Base-by-base conservation (phyloP, 352 stramenopile species). In the Globisporangium rhizosaccharum region DNA sequence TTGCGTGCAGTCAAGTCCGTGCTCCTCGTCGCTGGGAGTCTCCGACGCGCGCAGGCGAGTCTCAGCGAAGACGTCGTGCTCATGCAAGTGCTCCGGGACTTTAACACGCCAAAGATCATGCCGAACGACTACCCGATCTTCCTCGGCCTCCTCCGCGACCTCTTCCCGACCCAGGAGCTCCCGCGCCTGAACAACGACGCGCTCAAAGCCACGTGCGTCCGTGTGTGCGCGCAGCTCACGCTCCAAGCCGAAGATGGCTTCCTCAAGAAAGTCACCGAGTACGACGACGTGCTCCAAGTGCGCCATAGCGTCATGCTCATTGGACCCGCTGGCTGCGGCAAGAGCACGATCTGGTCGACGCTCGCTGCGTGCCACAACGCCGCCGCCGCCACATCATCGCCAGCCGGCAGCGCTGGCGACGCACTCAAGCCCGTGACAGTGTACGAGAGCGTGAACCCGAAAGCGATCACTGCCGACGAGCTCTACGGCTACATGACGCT, bases 271-370 rank as follows among this genome's bases (percentile, higher is more conserved):
- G 89, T 97, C 20, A 88, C 94, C 60, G 95, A 99, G 69, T 97
- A 89, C 39, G 88, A 98, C 63, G 94, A 98, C 39, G 84, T 98
- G 20, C 81, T 99, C 42, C 85, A 96, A 46, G 94, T 98, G 3
- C 87, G 94, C 0, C 94, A 98, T 67, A 98, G 88, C 42, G 96
- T 98, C 37, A 98, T 99, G 92, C 79, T 99, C 28, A 93, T 98
- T 33, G 96, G 96, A 1, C 91, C 95, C 17, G 90, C 92, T 18
- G 96, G 92, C 20, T 97, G 92, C 56, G 95, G 89, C 9, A 99
- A 99, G 66, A 98, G 90, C 56, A 96, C 92, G 8, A 97, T 98
- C 49, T 98, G 95, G 95, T 96, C 83, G 48, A 97, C 93, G 11
- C 87, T 99, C 9, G 88, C 92, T 50, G 82, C 75, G 20, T 90